Evolutionary conservation across 495 filamentous ascomycete species (phyloP), one percentile per base, ranked within the genome.

Genomic region (Penicillium tannophilum): DNA sequence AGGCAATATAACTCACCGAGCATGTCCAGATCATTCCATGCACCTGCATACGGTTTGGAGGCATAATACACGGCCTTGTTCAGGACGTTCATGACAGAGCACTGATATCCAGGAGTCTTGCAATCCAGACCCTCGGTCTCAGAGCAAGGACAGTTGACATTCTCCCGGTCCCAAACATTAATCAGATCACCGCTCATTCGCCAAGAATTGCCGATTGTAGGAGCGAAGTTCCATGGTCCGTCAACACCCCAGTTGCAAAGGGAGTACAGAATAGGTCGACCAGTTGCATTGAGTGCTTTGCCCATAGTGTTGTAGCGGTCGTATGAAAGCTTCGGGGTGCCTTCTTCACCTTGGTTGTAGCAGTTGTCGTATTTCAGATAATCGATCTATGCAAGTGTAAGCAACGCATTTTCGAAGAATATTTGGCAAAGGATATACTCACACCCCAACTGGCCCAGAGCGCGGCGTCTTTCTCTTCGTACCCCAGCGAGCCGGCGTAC

Each of bases 331-430:
- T 59, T 26, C 72, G 60, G 72, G 26, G 76, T 83, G 33, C 83
- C 79, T 33, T 71, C 75, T 65, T 82, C 69, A 11, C 79, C 79
- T 61, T 79, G 67, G 52, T 83, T 82, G 68, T 79, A 79, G 74
- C 88, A 90, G 72, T 90, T 90, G 69, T 91, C 88, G 60, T 90
- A 90, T 65, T 91, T 89, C 23, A 87, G 68, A 60, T 87, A 80
- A 63, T 78, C 73, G 19, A 65, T 60, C 53, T 63, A 20, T 50
- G 10, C 61, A 48, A 61, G 64, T 36, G 16, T 55, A 6, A 54
- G 57, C 10, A 49, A 3, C 35, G 4, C 36, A 26, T 16, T 31
- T 7, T 7, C 30, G 4, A 20, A 10, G 8, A 8, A 30, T 6
- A 14, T 30, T 1, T 1, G 2, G 7, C 23, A 6, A 23, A 6